These are phyloP conservation scores for Sporisorium exsertum DNA, from an alignment of 1,284 basidiomycete species.

Conservation along the genomic window DNA sequence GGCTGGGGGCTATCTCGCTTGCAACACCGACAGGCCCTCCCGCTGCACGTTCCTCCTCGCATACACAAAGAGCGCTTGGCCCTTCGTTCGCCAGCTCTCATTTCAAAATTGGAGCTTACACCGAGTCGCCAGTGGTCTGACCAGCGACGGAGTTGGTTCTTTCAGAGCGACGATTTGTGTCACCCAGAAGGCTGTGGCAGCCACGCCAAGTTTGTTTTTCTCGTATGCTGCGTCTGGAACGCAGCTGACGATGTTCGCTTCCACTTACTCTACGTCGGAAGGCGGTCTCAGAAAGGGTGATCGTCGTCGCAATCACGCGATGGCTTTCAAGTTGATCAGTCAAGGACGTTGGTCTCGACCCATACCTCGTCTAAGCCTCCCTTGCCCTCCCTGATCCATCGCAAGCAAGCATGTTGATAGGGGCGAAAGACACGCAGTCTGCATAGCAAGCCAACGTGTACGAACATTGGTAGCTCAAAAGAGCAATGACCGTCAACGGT, in stretches of 20 bases:
- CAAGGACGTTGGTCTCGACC: not conserved
- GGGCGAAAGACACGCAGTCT: not conserved
- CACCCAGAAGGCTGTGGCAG: not conserved
- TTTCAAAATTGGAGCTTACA: not conserved
- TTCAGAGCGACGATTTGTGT: not conserved
- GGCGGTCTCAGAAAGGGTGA: not conserved
- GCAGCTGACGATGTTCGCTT: not conserved
- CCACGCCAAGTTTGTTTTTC: not conserved
- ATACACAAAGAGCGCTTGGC: not conserved
- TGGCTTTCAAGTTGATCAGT: not conserved
- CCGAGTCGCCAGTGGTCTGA: not conserved
- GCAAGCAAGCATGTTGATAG: not conserved
- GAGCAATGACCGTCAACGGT: not conserved
- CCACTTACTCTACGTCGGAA: too few species aligned
- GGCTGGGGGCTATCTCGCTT: too few species aligned
- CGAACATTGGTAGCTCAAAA: too few species aligned
- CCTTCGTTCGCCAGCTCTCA: not conserved
- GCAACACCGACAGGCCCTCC: not conserved
- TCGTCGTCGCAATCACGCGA: not conserved
- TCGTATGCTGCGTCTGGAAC: not conserved
- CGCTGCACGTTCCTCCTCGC: not conserved
- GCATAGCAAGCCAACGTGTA: not conserved
- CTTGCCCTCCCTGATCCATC: not conserved
- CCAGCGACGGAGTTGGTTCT: not conserved
- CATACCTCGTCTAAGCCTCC: not conserved